Evolutionary conservation across 495 filamentous ascomycete species (phyloP).

Genomic region (Peziza echinospora): DNA sequence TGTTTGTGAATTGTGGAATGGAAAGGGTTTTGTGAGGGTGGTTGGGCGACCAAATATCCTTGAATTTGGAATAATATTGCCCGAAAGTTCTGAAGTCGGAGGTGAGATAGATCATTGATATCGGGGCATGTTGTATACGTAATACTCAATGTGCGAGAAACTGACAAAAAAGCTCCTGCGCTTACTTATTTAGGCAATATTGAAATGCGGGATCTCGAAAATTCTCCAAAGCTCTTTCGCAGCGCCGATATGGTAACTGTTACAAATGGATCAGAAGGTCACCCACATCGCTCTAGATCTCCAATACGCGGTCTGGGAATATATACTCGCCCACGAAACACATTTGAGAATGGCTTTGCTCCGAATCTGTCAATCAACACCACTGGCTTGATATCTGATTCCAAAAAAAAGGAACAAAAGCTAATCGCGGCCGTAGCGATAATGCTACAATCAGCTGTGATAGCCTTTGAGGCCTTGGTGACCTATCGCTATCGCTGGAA

Average conservation of each 20-base stretch:
- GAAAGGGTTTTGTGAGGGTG: conserved; percentile 17
- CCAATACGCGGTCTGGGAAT: too few relatives aligned
- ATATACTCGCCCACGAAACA: too few relatives aligned
- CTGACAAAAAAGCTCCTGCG: background rate
- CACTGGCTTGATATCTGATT: background rate
- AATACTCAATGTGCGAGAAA: background rate
- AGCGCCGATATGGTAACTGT: background rate
- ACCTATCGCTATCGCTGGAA: conserved; percentile 2
- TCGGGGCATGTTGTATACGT: background rate
- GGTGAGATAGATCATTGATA: background rate
- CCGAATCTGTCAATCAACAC: conserved; percentile 8
- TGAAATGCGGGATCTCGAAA: background rate
- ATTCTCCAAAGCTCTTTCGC: background rate
- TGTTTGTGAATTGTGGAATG: conserved; percentile 23
- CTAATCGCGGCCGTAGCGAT: conserved; percentile 3
- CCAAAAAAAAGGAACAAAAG: background rate
- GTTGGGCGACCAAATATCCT: conserved; percentile 6
- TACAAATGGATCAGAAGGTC: background rate
- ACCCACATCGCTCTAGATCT: too few relatives aligned
- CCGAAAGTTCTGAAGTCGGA: too few relatives aligned
- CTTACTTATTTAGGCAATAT: background rate
- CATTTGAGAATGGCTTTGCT: background rate
- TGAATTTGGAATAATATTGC: too few relatives aligned
- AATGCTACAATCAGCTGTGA: conserved; percentile 3
- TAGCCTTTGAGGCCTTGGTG: conserved; percentile 2